Base-by-base conservation (phyloP, 257 asterid genomes). In the Jaltomata sinuosa region DNA sequence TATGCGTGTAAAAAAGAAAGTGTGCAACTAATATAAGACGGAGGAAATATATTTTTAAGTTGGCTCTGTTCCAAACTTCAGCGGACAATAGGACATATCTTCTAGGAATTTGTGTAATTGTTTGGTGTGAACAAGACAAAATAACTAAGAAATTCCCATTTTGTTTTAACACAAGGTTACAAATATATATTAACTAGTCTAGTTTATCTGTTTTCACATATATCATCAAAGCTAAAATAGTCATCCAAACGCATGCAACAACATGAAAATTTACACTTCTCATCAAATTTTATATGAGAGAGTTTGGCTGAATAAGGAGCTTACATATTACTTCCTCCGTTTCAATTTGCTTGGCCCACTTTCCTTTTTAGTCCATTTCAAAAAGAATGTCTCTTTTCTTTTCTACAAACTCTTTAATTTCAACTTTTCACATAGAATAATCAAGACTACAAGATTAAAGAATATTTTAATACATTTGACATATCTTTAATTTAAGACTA, bases 121-220 rank as follows among this genome's bases (percentile, higher is more conserved):
- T 38, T 81, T 81, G 77, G 77, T 59, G 72, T 59, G 84, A 81
- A 81, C 19, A 59, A 31, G 76, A 81, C 84, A 81, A 59, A 18
- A 31, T 77, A 34, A 47, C 59, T 22, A 16, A n/a, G 27, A 10
- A 40, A 59, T 59, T 81, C 59, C 36, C 7, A 62, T 14, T 38
- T 81, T 57, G 74, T 80, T 76, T 47, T 77, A 47, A 27, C 27
- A 77, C 27, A 47, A 76, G 38, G 25, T 5, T 15, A 27, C 25
- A 76, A 47, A 47, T 25, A 25, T 76, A 47, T 8, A 15, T 71
- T 38, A 21, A 22, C 18, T 42, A 42, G 32, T 42, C 31, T 42
- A 40, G 55, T 72, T 6, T 42, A 72, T 42, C 3, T 11, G 21
- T 42, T 12, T 71, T 38, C 49, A 14, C 21, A 40, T 12, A n/a